phyloP scores from a whole-genome alignment of 352 stramenopile genomes.

The Phytopythium cucurbitacearum region DNA sequence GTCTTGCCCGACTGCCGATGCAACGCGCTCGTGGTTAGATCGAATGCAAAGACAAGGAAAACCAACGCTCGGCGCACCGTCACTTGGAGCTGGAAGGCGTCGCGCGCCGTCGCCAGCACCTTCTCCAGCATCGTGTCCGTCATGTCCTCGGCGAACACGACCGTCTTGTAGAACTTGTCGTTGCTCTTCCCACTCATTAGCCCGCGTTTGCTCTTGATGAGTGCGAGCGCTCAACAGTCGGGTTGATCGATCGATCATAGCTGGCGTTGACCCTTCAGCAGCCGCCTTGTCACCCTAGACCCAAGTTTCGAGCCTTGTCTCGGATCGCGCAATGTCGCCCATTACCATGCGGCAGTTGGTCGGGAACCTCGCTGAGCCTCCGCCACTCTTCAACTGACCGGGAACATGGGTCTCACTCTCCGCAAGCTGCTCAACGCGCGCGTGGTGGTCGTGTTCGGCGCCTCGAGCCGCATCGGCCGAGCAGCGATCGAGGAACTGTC shows the following conservation, averaged over 20 bases:
- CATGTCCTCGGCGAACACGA: conserved; percentile 95
- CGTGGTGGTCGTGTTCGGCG: conserved; percentile 75
- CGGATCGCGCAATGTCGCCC: too few relatives aligned
- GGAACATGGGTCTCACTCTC: conserved; percentile 47
- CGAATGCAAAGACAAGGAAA: background rate
- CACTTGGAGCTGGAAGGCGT: conserved; percentile 90
- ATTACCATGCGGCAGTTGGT: too few relatives aligned
- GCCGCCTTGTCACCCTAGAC: background rate
- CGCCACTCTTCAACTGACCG: background rate
- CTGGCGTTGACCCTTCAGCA: background rate
- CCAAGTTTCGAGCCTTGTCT: too few relatives aligned
- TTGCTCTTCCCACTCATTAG: conserved; percentile 58
- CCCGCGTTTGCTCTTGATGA: background rate
- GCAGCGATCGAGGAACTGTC: conserved; percentile 48
- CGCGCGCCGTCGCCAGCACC: conserved; percentile 82
- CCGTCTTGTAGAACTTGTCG: conserved; percentile 89
- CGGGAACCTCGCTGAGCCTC: too few relatives aligned
- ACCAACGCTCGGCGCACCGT: conserved; percentile 20
- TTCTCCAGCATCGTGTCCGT: conserved; percentile 92
- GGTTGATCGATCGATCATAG: background rate
- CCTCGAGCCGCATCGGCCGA: conserved; percentile 60
- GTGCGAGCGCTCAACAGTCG: background rate
- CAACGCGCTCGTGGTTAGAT: background rate
- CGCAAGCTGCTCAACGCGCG: conserved; percentile 51
- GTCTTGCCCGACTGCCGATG: conserved; percentile 81